A percentile compares a stretch with the other conserved stretches of the same genome.
These are phyloP conservation scores for Escovopsis sp. DNA, from an alignment of 2,329 filamentous ascomycete genomes.

Conservation along the genomic window DNA sequence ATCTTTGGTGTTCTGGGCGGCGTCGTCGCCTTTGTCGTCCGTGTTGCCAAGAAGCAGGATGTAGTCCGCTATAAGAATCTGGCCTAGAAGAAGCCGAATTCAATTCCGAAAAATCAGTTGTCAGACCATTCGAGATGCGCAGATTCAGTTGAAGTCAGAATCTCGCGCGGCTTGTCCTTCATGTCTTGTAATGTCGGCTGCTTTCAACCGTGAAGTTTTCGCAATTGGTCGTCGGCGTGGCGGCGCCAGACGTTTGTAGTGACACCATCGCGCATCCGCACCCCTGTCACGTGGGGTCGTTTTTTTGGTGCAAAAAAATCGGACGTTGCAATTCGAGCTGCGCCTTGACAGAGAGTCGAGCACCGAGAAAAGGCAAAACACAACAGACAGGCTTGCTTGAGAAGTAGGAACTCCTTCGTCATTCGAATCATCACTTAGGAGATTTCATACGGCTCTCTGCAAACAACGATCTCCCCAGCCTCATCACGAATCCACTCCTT, in stretches of 20 bases:
- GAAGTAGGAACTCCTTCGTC: too few relatives aligned
- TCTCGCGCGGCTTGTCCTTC: too few relatives aligned
- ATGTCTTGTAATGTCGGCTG: not conserved
- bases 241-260: not conserved
- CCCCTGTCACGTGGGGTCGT: conserved; percentile 18
- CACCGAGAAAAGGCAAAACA: too few relatives aligned
- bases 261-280: not conserved
- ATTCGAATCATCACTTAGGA: too few relatives aligned
- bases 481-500: not conserved
- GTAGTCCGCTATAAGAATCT: conserved; percentile 28
- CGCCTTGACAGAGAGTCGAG: not conserved
- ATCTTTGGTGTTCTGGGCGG: conserved; percentile 34
- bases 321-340: too few relatives aligned
- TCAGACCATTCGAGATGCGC: not conserved
- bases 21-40: conserved; percentile 30
- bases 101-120: not conserved
- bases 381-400: too few relatives aligned
- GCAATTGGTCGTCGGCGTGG: too few relatives aligned
- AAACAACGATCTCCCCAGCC: not conserved
- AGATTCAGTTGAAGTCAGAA: too few relatives aligned
- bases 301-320: not conserved
- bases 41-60: conserved; percentile 20
- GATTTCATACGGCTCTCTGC: too few relatives aligned
- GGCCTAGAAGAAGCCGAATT: conserved; percentile 15
- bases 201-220: not conserved